A percentile compares a stretch with the other conserved stretches of the same genome.
These are phyloP conservation scores for Vanilla planifolia DNA, from an alignment of 106 monocot genomes.

Conservation along the genomic window DNA sequence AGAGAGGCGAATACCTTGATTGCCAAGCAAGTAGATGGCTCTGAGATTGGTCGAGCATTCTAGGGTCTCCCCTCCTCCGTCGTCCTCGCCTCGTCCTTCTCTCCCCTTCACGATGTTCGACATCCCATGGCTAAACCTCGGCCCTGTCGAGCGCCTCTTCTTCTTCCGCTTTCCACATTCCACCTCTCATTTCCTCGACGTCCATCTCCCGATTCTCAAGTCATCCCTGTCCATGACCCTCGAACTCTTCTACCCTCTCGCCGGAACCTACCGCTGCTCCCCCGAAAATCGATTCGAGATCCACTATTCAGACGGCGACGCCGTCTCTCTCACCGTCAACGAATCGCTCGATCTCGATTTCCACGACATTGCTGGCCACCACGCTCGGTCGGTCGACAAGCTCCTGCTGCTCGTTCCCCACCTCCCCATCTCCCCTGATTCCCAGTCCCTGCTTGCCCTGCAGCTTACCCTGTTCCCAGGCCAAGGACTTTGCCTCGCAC, in stretches of 20 bases:
- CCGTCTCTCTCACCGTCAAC: slow-evolving; percentile 10
- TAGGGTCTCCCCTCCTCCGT: slow-evolving; percentile 5
- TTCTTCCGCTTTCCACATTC: slow-evolving; percentile 28
- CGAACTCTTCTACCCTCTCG: slow-evolving; percentile 40
- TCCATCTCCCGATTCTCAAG: slow-evolving; percentile 35
- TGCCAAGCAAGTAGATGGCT: no score
- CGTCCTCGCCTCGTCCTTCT: background rate
- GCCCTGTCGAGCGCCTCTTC: slow-evolving; percentile 46
- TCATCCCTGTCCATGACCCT: slow-evolving; percentile 45
- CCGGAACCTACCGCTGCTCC: slow-evolving; percentile 16
- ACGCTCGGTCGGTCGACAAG: background rate
- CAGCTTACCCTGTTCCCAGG: slow-evolving; percentile 19
- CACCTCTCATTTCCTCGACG: slow-evolving; percentile 12
- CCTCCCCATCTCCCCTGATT: background rate
- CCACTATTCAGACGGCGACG: background rate
- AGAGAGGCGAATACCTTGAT: no score
- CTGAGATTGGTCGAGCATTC: slow-evolving; percentile 7
- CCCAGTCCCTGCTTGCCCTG: background rate
- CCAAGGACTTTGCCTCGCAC: slow-evolving; percentile 18
- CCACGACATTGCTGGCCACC: background rate
- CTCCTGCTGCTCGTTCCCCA: background rate
- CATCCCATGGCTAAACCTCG: slow-evolving; percentile 15
- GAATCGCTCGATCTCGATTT: slow-evolving; percentile 1
- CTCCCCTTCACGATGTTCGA: slow-evolving; percentile 39
- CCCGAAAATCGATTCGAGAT: background rate